Percentiles rank a stretch among this genome's conserved stretches.
Evolutionary conservation across 2,329 filamentous ascomycete species (phyloP).

Genomic region (Curvularia hawaiiensis): DNA sequence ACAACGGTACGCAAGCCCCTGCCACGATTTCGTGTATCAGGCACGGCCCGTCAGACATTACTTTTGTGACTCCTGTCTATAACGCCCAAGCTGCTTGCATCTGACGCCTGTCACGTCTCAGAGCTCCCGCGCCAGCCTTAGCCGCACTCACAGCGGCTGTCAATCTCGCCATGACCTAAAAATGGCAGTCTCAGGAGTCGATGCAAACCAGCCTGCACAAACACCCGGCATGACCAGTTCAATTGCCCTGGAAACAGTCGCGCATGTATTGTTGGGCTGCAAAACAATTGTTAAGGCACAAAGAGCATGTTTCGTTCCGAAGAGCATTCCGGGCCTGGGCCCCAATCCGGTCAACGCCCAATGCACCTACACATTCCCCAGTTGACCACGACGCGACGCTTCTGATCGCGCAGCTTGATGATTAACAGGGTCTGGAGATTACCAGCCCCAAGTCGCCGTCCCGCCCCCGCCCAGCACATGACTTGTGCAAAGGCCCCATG

Average conservation of each 20-base stretch:
- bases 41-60: background rate
- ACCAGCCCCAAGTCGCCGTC: conserved; percentile 6
- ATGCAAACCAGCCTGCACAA: background rate
- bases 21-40: background rate
- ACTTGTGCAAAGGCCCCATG: conserved; percentile 13
- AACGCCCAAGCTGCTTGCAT: background rate
- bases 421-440: conserved; percentile 13
- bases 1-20: background rate
- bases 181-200: conserved; percentile 7
- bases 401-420: background rate
- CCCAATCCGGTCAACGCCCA: conserved; percentile 2
- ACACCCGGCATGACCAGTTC: background rate
- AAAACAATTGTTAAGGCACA: background rate
- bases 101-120: conserved; percentile 9
- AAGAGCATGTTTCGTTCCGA: background rate
- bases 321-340: background rate
- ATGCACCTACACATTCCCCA: background rate
- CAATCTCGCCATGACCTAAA: conserved; percentile 8
- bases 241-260: conserved; percentile 9
- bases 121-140: conserved; percentile 13
- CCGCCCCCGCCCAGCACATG: conserved; percentile 8
- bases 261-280: conserved; percentile 5
- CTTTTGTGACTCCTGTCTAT: conserved; percentile 3
- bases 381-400: conserved; percentile 1
- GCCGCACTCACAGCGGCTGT: conserved; percentile 13